Base-by-base conservation (phyloP, 352 stramenopile genomes). In the Phytophthora vignae region DNA sequence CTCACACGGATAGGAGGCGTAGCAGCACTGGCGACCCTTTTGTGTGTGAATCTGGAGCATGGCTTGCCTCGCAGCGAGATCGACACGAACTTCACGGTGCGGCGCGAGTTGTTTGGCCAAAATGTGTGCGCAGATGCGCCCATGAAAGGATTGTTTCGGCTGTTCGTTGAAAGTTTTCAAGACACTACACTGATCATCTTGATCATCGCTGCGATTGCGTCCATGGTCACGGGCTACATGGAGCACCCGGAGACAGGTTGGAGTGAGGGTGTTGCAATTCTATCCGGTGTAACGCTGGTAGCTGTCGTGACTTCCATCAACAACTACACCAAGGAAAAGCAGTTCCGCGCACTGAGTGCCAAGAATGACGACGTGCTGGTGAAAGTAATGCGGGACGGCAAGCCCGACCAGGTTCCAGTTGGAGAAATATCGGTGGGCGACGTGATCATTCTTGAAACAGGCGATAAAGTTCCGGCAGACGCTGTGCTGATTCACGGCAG, bases 271-370 rank as follows among this genome's bases (percentile, higher is more conserved):
- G 85, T 96, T 6, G 95, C 96, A 15, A 99, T 99, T 73, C 76
- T 99, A 50, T 81, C 87, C 11, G 95, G 96, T 10, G 97, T 99
- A 36, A 79, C 96, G 10, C 88, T 99, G 53, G 97, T 99, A 6
- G 95, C 97, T 8, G 70, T 98, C 8, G 94, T 99, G 10, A 99
- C 96, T 0, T 96, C 97, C 0, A 84, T 95, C 12, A 99, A 99
- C 73, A 97, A 99, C 69, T 99, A 99, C 83, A 95, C 84, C n/a
- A 98, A 98, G 60, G 90, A 98, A 67, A 90, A 96, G 57, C 92
- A 98, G 64, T 98, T 98, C 62, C 88, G 85, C 12, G 84, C 83
- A 1, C 70, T 96, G 9, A 98, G 90, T 50, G 90, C 85, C 10
- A 91, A 95, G 69, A 97, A 97, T 69, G 92, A 97, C 56, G 88